These are phyloP conservation scores for Primulina eburnea DNA, from an alignment of 257 asterid species.

Conservation along the genomic window DNA sequence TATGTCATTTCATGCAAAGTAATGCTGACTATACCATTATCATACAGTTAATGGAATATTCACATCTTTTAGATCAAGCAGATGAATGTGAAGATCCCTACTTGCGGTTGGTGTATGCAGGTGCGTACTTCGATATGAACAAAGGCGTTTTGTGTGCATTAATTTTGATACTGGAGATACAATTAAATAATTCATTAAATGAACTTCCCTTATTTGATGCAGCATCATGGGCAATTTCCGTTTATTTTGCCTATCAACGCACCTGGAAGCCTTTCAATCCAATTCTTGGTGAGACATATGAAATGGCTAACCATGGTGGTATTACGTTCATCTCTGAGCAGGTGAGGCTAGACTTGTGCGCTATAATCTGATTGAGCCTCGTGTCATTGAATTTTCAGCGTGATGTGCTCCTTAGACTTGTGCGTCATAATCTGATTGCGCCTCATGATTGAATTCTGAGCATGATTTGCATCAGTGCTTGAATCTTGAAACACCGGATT, in stretches of 20 bases:
- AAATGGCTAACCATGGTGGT: conserved; percentile 83
- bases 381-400: conserved; percentile 18
- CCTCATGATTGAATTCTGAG: conserved; percentile 18
- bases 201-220: conserved; percentile 34
- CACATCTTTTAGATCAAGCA: conserved; percentile 84
- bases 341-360: conserved; percentile 36
- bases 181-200: conserved; percentile 9
- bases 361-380: conserved; percentile 6
- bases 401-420: background rate
- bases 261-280: conserved; percentile 99
- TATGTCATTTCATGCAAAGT: conserved; percentile 11
- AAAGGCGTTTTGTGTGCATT: background rate
- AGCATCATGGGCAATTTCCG: conserved; percentile 94
- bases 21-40: conserved; percentile 20
- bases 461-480: background rate
- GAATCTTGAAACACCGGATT: conserved; percentile 1
- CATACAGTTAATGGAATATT: conserved; percentile 91
- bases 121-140: conserved; percentile 26
- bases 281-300: conserved; percentile 97
- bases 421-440: conserved; percentile 9
- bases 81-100: conserved; percentile 94
- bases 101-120: conserved; percentile 88
- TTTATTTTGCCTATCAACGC: conserved; percentile 88
- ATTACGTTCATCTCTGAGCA: conserved; percentile 87
- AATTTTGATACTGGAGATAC: background rate